Conservation (phyloP, 768 basidiomycete genomes). For the Lentinus tigrinus region DNA sequence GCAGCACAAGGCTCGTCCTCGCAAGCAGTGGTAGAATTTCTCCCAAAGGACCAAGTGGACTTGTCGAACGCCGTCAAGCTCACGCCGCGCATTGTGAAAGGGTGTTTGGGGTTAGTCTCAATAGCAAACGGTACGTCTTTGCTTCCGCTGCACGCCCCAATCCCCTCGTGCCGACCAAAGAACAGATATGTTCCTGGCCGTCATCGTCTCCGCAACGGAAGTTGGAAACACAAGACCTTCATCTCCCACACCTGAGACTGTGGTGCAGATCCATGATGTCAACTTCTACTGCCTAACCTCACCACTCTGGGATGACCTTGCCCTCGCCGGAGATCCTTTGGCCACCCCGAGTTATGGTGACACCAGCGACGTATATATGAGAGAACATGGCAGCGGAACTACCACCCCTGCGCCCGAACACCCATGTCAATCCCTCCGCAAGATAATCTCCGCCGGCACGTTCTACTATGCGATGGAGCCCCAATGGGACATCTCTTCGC, state of each 20-base stretch:
- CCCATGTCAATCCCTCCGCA: slow-evolving; percentile 85
- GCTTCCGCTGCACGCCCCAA: background rate
- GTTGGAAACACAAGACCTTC: slow-evolving; percentile 70
- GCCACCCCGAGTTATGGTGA: slow-evolving; percentile 58
- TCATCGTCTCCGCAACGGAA: slow-evolving; percentile 75
- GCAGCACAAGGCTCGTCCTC: slow-evolving; percentile 45
- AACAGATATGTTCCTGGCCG: slow-evolving; percentile 77
- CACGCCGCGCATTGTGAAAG: slow-evolving; percentile 72
- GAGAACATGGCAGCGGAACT: slow-evolving; percentile 41
- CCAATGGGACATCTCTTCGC: slow-evolving; percentile 86
- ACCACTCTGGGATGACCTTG: slow-evolving; percentile 78
- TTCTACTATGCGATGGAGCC: slow-evolving; percentile 90
- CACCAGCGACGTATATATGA: slow-evolving; percentile 44
- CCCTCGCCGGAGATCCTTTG: slow-evolving; percentile 46
- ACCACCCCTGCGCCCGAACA: slow-evolving; percentile 63
- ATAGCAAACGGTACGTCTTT: slow-evolving; percentile 59
- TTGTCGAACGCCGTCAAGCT: slow-evolving; percentile 60
- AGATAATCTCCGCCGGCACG: slow-evolving; percentile 86
- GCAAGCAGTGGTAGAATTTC: slow-evolving; percentile 86
- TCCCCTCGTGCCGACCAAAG: background rate
- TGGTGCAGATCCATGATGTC: slow-evolving; percentile 85
- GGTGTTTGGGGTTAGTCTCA: slow-evolving; percentile 80
- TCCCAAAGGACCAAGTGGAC: slow-evolving; percentile 72
- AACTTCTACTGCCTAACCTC: slow-evolving; percentile 87
- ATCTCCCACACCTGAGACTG: slow-evolving; percentile 56